phyloP scores from a whole-genome alignment of 164 flowering plant genomes.

The Annona cherimola region DNA sequence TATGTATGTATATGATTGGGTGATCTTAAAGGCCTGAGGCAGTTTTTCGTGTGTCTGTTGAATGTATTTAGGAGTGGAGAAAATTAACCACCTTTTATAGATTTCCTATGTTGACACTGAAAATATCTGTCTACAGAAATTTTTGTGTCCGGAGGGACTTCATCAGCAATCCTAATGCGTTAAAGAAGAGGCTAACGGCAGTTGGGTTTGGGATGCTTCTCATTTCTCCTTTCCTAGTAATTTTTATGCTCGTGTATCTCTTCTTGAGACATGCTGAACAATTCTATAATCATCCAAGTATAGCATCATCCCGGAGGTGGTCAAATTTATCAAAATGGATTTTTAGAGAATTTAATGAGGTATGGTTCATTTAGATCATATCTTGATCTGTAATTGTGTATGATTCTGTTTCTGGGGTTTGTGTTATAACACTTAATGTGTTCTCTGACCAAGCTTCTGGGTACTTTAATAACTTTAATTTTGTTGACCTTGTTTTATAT shows the following conservation, averaged over 20 bases:
- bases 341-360: constrained; percentile 97
- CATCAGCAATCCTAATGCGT: constrained; percentile 56
- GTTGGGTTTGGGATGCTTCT: constrained; percentile 84
- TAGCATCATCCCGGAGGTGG: constrained; percentile 93
- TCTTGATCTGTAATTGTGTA: neutral
- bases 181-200: constrained; percentile 82
- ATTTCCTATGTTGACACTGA: neutral
- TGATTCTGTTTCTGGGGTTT: neutral
- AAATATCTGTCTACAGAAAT: constrained; percentile 43
- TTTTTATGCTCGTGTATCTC: constrained; percentile 86
- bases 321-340: constrained; percentile 97
- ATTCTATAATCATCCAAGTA: constrained; percentile 93
- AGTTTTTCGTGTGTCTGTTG: no score
- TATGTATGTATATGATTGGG: no score
- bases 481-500: neutral
- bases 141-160: constrained; percentile 69
- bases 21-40: no score
- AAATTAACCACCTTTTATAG: neutral
- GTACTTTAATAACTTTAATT: no score
- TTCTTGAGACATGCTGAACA: constrained; percentile 96
- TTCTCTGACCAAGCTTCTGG: neutral
- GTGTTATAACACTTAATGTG: neutral
- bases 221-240: constrained; percentile 87
- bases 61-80: neutral
- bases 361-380: constrained; percentile 16